Evolutionary conservation across 306 rosid species (phyloP).

Genomic region (Rosa lucieae): DNA sequence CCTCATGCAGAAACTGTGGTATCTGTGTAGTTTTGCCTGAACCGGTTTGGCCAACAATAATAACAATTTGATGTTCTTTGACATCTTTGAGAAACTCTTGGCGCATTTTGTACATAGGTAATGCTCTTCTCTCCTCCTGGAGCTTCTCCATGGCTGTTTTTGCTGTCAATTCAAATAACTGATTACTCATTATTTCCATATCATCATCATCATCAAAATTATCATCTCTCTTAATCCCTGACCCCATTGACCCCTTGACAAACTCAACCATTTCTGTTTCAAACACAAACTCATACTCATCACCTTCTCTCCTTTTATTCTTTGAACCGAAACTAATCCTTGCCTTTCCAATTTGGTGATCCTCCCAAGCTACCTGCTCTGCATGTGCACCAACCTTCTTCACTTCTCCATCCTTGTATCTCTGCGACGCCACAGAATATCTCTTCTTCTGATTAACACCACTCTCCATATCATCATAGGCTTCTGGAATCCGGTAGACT

Average conservation of each 20-base stretch:
- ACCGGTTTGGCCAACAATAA: constrained; percentile 96
- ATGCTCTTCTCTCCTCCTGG: constrained; percentile 74
- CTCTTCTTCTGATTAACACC: constrained; percentile 78
- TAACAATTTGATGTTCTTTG: constrained; percentile 74
- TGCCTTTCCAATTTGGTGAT: constrained; percentile 89
- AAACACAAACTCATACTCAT: constrained; percentile 58
- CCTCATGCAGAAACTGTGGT: constrained; percentile 96
- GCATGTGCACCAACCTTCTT: constrained; percentile 85
- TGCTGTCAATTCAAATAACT: constrained; percentile 55
- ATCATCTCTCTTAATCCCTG: constrained; percentile 70
- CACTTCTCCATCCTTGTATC: constrained; percentile 73
- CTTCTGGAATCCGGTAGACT: constrained; percentile 92
- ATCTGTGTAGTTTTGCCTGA: constrained; percentile 96
- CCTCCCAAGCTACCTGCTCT: constrained; percentile 96
- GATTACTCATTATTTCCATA: constrained; percentile 22
- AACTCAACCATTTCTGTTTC: constrained; percentile 81
- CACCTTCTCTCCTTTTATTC: constrained; percentile 66
- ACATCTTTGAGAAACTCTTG: constrained; percentile 72
- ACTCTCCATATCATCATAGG: constrained; percentile 79
- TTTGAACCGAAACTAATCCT: constrained; percentile 69
- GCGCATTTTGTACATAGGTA: constrained; percentile 70
- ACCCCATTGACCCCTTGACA: constrained; percentile 67
- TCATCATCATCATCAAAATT: constrained; percentile 57
- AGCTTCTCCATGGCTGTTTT: constrained; percentile 71
- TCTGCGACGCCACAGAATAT: constrained; percentile 69